Evolutionary conservation across 2,329 filamentous ascomycete species (phyloP), one percentile per base, ranked within the genome.

Genomic region (Lasiodiplodia theobromae): DNA sequence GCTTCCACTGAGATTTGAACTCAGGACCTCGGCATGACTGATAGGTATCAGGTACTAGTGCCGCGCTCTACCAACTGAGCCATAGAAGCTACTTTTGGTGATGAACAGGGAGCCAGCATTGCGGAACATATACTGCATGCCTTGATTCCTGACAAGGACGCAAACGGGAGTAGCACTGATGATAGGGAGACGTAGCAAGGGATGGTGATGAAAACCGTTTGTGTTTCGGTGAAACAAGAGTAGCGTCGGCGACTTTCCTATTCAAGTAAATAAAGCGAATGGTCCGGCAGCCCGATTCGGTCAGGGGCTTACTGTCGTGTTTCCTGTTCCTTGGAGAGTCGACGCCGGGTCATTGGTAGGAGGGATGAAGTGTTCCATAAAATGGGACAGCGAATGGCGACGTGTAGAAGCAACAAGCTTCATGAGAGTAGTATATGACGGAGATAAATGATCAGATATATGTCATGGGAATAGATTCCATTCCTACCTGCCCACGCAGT

Each of bases 1-100:
- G 65, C 65, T 67, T 60, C 65, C 65, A 67, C 65, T 67, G 65
- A 67, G 65, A 67, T 67, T 67, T 67, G 65, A 67, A 67, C 65
- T 67, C 65, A 67, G 65, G 65, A 67, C 65, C 65, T 67, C 65
- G 65, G 65, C 65, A 67, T 67, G 8, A n/a, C 63, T 56, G 51
- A 47, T 21, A 23, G 18, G 11, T 16, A 44, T 21, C 51, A 56
- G 21, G 10, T 67, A 67, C 65, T 67, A 67, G 65, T 67, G 65
- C 65, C 65, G 65, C 65, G 65, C 65, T 67, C 65, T 67, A 67
- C 65, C 65, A 67, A 67, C 65, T 67, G 65, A 67, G 65, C 65
- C 65, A 67, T 67, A 67, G 65, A 60, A 67, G 65, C 65, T 23
- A 12, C 11, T 60, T 10, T 54, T 25, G 53, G 3, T n/a, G 31